A percentile compares a stretch with the other conserved stretches of the same genome.
Conservation (phyloP, 352 stramenopile species). For the Blastocystis sp. region DNA sequence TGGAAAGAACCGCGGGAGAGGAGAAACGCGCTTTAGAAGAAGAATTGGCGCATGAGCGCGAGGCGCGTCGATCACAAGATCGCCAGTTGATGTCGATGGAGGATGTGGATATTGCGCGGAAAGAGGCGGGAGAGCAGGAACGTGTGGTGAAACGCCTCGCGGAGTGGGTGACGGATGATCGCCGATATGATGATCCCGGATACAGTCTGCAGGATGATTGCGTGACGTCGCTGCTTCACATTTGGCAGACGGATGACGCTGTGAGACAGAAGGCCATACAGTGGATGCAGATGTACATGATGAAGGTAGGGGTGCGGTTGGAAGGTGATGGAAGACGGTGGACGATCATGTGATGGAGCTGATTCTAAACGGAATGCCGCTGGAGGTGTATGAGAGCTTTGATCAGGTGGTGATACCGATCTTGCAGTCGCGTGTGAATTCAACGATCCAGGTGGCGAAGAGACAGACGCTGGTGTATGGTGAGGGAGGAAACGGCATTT, state of each 20-base stretch:
- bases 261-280: neutral
- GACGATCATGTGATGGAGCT: neutral
- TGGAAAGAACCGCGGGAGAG: neutral
- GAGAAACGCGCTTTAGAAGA: neutral
- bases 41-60: neutral
- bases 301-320: neutral
- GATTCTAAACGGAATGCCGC: neutral
- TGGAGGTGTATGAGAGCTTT: slow-evolving; percentile 45
- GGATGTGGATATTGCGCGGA: neutral
- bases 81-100: neutral
- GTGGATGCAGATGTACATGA: slow-evolving; percentile 24
- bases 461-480: slow-evolving; percentile 9
- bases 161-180: neutral
- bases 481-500: neutral
- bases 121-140: slow-evolving; percentile 26
- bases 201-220: neutral
- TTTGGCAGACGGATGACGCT: slow-evolving; percentile 14
- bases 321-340: neutral
- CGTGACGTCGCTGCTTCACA: neutral
- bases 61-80: neutral
- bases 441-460: neutral
- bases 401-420: slow-evolving; percentile 32
- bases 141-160: neutral
- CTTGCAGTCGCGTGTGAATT: slow-evolving; percentile 2
- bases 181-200: slow-evolving; percentile 6